Evolutionary conservation across 228 moss, liverwort and hornwort genomes (phyloP), one percentile per base, ranked within the genome.

Genomic region (Sphagnum magellanicum): DNA sequence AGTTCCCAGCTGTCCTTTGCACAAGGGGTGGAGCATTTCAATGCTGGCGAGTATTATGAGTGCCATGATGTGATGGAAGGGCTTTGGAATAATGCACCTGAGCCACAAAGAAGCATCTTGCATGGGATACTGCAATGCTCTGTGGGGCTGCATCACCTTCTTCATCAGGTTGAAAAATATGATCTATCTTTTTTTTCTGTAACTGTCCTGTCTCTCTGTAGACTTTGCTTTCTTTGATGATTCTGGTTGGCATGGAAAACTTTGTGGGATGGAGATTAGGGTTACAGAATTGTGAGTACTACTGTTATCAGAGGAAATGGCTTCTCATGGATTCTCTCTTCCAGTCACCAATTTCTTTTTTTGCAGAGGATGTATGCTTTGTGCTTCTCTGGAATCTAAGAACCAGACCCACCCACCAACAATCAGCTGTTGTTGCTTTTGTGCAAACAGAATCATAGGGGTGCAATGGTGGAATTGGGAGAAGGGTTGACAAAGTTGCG

Each of bases 91-190:
- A 81, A 92, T 53, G 86, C 97, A 9, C 75, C 50, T 60, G 97
- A 98, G 62, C 93, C 91, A 7, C 93, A 89, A 69, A 79, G 97
- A 57, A 86, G 86, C 72, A 70, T 92, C 51, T 73, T 93, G 70
- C 97, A 98, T 75, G 97, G 97, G 57, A 92, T 98, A 76, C 76
- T 98, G 68, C 97, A 98, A 72, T 98, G 93, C 52, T 85, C 97
- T 0, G 97, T 98, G 71, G 97, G 90, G 7, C 74, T 98, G 53
- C 87, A 98, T 70, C 97, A 98, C 76, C 93, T 98, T 64, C 86
- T 90, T 62, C 89, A 92, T 57, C 95, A 92, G 84, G 92, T 90
- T 73, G 12, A 32, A 32, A 32, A 32, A 32, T 32, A 32, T 32
- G 32, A 32, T 32, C 32, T 32, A 32, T 32, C 32, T 32, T 32